These are phyloP conservation scores for Alnus glutinosa DNA, from an alignment of 306 rosid genomes.

Conservation along the genomic window DNA sequence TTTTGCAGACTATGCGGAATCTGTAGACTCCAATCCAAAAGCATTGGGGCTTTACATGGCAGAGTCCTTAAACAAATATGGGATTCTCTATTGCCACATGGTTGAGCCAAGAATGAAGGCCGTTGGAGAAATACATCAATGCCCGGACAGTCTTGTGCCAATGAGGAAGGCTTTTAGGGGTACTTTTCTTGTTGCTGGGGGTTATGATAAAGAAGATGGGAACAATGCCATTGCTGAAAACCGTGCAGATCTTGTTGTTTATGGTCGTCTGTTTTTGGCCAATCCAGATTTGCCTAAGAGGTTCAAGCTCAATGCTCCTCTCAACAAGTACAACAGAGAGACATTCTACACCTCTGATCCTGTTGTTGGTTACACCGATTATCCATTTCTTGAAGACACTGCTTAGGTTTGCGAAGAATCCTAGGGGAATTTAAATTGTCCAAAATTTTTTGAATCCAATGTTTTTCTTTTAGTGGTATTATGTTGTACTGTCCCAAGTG, in stretches of 20 bases:
- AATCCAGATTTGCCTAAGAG: conserved; percentile 40
- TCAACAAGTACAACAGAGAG: conserved; percentile 25
- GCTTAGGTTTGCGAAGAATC: background rate
- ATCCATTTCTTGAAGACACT: conserved; percentile 24
- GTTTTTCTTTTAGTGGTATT: too few species aligned
- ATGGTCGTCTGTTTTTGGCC: conserved; percentile 36
- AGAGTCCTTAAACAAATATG: conserved; percentile 30
- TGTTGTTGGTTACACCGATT: conserved; percentile 37
- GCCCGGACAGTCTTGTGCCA: conserved; percentile 16
- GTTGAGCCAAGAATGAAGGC: conserved; percentile 36
- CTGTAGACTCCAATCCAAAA: conserved; percentile 35
- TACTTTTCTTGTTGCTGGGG: conserved; percentile 31
- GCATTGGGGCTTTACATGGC: conserved; percentile 26
- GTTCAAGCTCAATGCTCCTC: conserved; percentile 30
- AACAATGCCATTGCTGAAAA: conserved; percentile 19
- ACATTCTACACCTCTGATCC: conserved; percentile 32
- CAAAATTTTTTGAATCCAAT: background rate
- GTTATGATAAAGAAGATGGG: conserved; percentile 29
- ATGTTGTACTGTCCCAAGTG: too few species aligned
- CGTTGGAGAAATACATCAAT: background rate
- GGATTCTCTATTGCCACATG: conserved; percentile 38
- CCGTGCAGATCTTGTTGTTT: conserved; percentile 32
- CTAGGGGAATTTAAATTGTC: background rate
- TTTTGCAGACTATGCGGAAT: conserved; percentile 28
- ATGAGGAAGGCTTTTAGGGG: conserved; percentile 39